These are phyloP conservation scores for Botrytis sinoallii DNA, from an alignment of 2,329 filamentous ascomycete species.

Conservation along the genomic window DNA sequence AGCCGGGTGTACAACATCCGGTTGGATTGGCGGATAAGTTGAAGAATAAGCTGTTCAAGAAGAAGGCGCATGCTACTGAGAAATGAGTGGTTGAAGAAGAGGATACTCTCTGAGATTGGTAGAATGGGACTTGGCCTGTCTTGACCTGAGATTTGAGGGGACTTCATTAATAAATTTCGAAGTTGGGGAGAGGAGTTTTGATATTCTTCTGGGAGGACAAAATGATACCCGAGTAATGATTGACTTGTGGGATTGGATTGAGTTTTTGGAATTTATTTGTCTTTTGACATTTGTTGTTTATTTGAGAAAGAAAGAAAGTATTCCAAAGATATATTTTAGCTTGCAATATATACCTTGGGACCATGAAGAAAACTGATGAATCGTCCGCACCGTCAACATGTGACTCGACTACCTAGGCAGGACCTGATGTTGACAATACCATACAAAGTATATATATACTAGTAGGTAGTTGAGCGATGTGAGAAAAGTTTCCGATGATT, in stretches of 20 bases:
- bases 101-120: background rate
- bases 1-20: constrained; percentile 39
- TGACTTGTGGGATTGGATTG: background rate
- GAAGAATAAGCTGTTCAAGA: constrained; percentile 44
- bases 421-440: background rate
- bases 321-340: background rate
- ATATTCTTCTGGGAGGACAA: constrained; percentile 9
- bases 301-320: background rate
- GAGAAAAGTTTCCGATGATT: background rate
- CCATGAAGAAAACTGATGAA: background rate
- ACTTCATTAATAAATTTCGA: background rate
- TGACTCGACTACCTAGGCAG: background rate
- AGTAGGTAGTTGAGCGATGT: background rate
- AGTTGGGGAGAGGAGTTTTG: constrained; percentile 11
- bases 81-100: background rate
- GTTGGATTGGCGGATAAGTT: constrained; percentile 48
- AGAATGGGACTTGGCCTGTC: background rate
- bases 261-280: background rate
- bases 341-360: background rate
- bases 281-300: background rate
- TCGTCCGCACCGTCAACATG: background rate
- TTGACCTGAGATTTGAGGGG: background rate
- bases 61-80: constrained; percentile 32
- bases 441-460: background rate
- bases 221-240: constrained; percentile 29